Base-by-base conservation (phyloP, 78 protist genomes). In the Salpingoeca rosetta region DNA sequence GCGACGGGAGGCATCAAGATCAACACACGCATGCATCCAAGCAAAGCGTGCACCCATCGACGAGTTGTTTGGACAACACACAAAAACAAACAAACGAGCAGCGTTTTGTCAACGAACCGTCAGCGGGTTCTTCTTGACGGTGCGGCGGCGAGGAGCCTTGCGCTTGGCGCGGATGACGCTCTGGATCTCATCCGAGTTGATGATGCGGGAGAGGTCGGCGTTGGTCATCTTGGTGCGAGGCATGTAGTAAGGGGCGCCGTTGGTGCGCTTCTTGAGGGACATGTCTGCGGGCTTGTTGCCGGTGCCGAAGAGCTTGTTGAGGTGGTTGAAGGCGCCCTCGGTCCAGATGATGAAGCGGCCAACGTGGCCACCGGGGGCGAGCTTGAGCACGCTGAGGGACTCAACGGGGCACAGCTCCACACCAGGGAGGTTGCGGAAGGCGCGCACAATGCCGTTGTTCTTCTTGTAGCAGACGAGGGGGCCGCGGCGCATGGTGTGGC, bases 261-360 rank as follows among this genome's bases (percentile, higher is more conserved):
- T 72, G 93, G 74, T 92, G 84, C 90, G 92, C 40, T 80, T 72
- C 96, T 97, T 96, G 83, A 44, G 39, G 81, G 76, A 51, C 65
- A 22, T 17, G 65, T 51, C 41, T n/a, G 92, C 80, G 36, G 86
- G 24, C 38, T 36, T 65, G 78, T n/a, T 0, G 74, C 72, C 43
- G 41, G 97, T 92, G 44, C 97, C 98, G 90, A 84, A 98, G 93
- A 93, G 25, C 35, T 26, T 0, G 91, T 96, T 96, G 56, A 99
- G 93, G 85, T 84, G 72, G 89, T 89, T 88, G 95, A 98, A 97
- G 76, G 99, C 99, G 73, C 88, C 84, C 91, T 96, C 84, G 75
- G 99, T 93, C 99, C 99, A 99, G 94, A 99, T 92, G 96, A 96
- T 56, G 92, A 98, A 96, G 86, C 99, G 97, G 88, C 99, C 99